Percentiles rank a stretch among this genome's conserved stretches.
Evolutionary conservation across 148 eudicot species (phyloP).

Genomic region (Rhododendron ferrugineum): DNA sequence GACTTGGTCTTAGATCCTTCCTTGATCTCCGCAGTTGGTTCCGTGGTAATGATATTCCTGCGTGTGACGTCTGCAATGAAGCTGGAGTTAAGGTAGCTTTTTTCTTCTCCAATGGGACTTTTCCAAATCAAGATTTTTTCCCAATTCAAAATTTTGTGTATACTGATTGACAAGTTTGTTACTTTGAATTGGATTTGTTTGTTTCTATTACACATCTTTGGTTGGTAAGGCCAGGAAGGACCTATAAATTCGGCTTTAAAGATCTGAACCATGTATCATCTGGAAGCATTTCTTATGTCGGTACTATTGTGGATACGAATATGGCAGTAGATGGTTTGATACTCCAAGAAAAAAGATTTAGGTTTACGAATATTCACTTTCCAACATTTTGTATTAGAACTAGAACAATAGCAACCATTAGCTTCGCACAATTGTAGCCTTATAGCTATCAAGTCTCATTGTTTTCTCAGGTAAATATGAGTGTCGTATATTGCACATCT

Average conservation of each 20-base stretch:
- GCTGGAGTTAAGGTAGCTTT: slow-evolving; percentile 74
- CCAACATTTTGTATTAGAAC: not conserved
- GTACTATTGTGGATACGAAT: not conserved
- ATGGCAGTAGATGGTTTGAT: not conserved
- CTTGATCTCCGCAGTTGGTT: slow-evolving; percentile 98
- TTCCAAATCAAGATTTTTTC: not conserved
- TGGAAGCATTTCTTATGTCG: not conserved
- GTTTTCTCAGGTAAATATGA: not conserved
- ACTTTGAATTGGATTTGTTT: not conserved
- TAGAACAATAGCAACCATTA: not conserved
- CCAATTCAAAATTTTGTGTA: not conserved
- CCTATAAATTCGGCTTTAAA: not conserved
- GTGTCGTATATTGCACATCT: not conserved
- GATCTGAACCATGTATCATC: not conserved
- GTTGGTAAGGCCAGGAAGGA: not conserved
- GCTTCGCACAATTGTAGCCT: not conserved
- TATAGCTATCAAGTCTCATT: not conserved
- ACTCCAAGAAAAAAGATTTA: not conserved
- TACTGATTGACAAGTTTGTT: not conserved
- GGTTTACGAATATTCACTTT: not conserved
- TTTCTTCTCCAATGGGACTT: not conserved
- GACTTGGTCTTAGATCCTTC: slow-evolving; percentile 88
- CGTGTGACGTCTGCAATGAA: slow-evolving; percentile 90
- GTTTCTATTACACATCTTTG: not conserved
- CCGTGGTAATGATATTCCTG: slow-evolving; percentile 65